phyloP scores from a whole-genome alignment of 345 rosid genomes.

The Dimocarpus longan region DNA sequence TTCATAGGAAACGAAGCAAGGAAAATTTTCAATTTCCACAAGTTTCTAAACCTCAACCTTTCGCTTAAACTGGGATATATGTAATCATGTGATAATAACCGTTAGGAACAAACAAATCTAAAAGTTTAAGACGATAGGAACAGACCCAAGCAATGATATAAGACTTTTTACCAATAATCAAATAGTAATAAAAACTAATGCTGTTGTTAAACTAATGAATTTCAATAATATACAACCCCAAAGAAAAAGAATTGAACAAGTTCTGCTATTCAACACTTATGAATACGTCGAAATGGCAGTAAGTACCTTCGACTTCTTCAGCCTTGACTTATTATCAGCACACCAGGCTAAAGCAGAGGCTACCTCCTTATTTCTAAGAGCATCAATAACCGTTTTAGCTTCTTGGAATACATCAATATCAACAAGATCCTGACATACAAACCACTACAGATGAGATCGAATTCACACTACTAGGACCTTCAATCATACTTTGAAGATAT shows the following conservation, averaged over 20 bases:
- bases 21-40: background rate
- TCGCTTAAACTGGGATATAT: background rate
- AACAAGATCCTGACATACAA: constrained; percentile 74
- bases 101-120: too few relatives aligned
- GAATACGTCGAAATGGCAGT: background rate
- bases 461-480: background rate
- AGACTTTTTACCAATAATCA: too few relatives aligned
- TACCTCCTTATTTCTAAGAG: constrained; percentile 78
- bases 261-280: background rate
- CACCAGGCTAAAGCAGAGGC: constrained; percentile 94
- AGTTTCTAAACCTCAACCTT: background rate
- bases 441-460: background rate
- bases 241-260: background rate
- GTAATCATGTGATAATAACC: background rate
- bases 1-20: background rate
- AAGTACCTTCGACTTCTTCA: constrained; percentile 90
- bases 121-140: too few relatives aligned
- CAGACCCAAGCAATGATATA: too few relatives aligned
- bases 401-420: constrained; percentile 91
- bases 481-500: background rate
- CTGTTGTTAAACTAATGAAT: background rate
- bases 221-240: background rate
- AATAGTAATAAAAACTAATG: background rate
- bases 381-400: constrained; percentile 83
- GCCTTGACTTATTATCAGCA: constrained; percentile 79